Evolutionary conservation across 345 rosid species (phyloP).

Genomic region (Excoecaria cochinchinensis): DNA sequence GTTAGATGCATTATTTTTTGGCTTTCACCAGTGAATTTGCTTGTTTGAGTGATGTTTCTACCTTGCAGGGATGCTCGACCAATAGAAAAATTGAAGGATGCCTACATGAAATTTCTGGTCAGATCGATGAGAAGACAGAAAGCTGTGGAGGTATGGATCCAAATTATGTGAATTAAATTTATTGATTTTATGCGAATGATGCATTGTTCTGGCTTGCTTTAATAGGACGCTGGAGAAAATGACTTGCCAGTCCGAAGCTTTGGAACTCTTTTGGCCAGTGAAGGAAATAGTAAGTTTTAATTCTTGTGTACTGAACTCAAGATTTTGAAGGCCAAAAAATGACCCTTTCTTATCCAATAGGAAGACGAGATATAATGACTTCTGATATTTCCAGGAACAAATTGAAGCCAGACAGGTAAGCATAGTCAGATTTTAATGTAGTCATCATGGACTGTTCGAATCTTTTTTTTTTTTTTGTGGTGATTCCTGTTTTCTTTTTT

Average conservation of each 20-base stretch:
- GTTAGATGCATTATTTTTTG: neutral
- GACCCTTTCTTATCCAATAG: constrained; percentile 33
- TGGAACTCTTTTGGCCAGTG: constrained; percentile 66
- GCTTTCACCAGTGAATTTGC: neutral
- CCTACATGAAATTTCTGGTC: constrained; percentile 64
- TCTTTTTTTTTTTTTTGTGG: neutral
- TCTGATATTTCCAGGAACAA: constrained; percentile 43
- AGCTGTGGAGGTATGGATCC: constrained; percentile 44
- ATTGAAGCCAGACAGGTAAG: constrained; percentile 56
- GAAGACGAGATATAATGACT: constrained; percentile 41
- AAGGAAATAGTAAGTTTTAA: constrained; percentile 55
- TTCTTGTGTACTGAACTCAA: constrained; percentile 10
- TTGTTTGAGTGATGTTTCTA: constrained; percentile 2
- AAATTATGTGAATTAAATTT: constrained; percentile 8
- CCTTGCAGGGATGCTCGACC: constrained; percentile 70
- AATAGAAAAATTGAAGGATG: constrained; percentile 65
- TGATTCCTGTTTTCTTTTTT: neutral
- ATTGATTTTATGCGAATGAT: neutral
- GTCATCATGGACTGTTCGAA: neutral
- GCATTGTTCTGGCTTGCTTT: constrained; percentile 10
- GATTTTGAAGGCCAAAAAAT: constrained; percentile 11
- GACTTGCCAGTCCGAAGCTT: constrained; percentile 61
- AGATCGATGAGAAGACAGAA: constrained; percentile 63
- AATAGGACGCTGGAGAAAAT: constrained; percentile 49
- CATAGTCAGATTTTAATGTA: neutral